Evolutionary conservation across 2,329 filamentous ascomycete species (phyloP).

Genomic region (Verticillium dahliae): DNA sequence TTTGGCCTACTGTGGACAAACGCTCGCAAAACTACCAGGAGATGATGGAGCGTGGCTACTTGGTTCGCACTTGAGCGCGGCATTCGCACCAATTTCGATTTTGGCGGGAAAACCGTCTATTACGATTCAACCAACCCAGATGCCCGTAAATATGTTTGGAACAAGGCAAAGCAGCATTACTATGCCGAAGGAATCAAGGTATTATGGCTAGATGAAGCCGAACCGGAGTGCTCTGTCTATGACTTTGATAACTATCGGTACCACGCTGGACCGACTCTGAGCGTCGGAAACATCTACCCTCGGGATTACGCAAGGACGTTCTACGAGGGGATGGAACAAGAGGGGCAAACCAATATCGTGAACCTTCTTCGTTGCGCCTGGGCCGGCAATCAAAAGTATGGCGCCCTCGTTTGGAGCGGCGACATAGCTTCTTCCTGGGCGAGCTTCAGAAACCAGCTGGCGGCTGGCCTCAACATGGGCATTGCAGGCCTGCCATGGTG

Average conservation of each 20-base stretch:
- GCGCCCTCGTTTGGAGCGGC: slow-evolving; percentile 60
- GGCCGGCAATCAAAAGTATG: slow-evolving; percentile 53
- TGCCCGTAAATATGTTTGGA: slow-evolving; percentile 53
- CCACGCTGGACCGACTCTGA: slow-evolving; percentile 29
- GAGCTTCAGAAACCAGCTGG: slow-evolving; percentile 51
- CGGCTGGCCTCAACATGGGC: slow-evolving; percentile 60
- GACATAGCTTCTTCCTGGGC: slow-evolving; percentile 61
- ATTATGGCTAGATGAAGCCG: slow-evolving; percentile 66
- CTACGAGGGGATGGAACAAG: slow-evolving; percentile 48
- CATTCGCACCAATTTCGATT: slow-evolving; percentile 50
- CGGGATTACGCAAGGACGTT: slow-evolving; percentile 51
- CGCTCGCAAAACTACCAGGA: slow-evolving; percentile 21
- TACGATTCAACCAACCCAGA: slow-evolving; percentile 59
- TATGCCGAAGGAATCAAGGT: slow-evolving; percentile 53
- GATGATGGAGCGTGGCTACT: slow-evolving; percentile 35
- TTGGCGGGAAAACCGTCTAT: slow-evolving; percentile 50
- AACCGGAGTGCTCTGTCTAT: slow-evolving; percentile 58
- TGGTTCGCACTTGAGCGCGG: slow-evolving; percentile 56
- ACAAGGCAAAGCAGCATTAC: slow-evolving; percentile 53
- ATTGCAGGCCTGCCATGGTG: slow-evolving; percentile 60
- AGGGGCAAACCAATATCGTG: slow-evolving; percentile 49
- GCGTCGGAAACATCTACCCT: slow-evolving; percentile 54
- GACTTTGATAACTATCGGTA: slow-evolving; percentile 65
- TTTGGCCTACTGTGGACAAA: slow-evolving; percentile 52
- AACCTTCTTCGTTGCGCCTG: slow-evolving; percentile 47